Evolutionary conservation across 2,329 filamentous ascomycete genomes (phyloP), one percentile per base, ranked within the genome.

Genomic region (Arthrobotrys megalospora): DNA sequence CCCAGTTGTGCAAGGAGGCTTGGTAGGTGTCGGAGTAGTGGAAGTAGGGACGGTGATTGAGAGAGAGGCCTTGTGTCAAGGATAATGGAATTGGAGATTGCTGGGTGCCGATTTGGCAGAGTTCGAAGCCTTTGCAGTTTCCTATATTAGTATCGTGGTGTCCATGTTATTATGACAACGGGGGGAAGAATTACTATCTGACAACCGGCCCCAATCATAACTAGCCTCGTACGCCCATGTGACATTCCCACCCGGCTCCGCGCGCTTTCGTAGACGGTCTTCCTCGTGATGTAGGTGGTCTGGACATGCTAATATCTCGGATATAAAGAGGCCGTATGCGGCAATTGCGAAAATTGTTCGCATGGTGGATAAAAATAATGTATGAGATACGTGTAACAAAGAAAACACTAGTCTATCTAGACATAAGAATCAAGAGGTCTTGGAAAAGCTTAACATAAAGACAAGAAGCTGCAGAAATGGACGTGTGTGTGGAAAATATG

Each of bases 61-160:
- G 78, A 1, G 86, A 84, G 3, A 87, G 83, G 6, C 86, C 86
- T 68, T 85, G 82, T 21, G 82, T 81, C 34, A 85, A 82, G 7
- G 81, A 82, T 6, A 88, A 84, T 0, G 84, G 82, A 64, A 88
- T 88, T 6, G 87, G 87, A 0, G 86, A 86, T 81, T 88, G 87
- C 70, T 86, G 85, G 0, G 86, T 87, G 41, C 87, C 87, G 14
- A 84, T 86, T 79, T 88, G 87, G 83, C 87, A 88, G 19, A 85
- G 82, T 5, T 82, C 81, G 80, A 87, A 87, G 50, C 84, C 84
- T 83, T 78, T 6, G 14, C 12, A 1, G 12, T 36, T 48, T 43
- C 14, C n/a, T 43, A 60, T 45, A 41, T 76, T 43, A 68, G 52
- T 47, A 50, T 43, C 19, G 14, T 38, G 36, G 24, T n/a, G n/a